Conservation (phyloP, 805 yeast species). For the Starmerella roubikii region DNA sequence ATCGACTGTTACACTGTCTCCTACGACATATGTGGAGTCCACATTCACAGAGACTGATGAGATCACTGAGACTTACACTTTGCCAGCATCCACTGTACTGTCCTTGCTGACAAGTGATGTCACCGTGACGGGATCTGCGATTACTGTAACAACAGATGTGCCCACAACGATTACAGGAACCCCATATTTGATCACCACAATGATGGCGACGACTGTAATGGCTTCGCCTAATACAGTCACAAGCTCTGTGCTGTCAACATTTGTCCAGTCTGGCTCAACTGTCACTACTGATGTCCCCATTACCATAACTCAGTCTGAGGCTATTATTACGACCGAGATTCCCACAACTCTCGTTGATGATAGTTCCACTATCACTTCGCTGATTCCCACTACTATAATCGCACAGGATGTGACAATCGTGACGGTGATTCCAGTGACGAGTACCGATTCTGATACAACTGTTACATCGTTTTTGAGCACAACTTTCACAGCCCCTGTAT, state of each 20-base stretch:
- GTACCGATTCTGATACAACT: not conserved
- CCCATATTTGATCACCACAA: not conserved
- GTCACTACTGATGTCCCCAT: not conserved
- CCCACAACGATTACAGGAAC: not conserved
- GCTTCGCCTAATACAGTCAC: not conserved
- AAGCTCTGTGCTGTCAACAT: not conserved
- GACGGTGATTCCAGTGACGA: not conserved
- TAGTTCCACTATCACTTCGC: not conserved
- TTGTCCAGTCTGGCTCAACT: not conserved
- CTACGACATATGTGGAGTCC: not conserved
- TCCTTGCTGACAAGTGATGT: not conserved
- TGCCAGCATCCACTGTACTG: not conserved
- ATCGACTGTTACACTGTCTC: not conserved
- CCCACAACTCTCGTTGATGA: constrained; percentile 1
- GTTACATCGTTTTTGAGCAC: not conserved
- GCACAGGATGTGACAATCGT: not conserved
- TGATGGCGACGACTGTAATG: not conserved
- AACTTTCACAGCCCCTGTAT: not conserved
- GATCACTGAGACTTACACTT: not conserved
- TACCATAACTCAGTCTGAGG: not conserved
- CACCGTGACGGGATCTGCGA: not conserved
- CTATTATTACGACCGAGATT: not conserved
- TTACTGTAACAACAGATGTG: not conserved
- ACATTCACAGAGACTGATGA: not conserved
- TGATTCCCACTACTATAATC: not conserved